Evolutionary conservation across 1,284 basidiomycete genomes (phyloP), one percentile per base, ranked within the genome.

Genomic region (Lentinula novae-zelandiae): DNA sequence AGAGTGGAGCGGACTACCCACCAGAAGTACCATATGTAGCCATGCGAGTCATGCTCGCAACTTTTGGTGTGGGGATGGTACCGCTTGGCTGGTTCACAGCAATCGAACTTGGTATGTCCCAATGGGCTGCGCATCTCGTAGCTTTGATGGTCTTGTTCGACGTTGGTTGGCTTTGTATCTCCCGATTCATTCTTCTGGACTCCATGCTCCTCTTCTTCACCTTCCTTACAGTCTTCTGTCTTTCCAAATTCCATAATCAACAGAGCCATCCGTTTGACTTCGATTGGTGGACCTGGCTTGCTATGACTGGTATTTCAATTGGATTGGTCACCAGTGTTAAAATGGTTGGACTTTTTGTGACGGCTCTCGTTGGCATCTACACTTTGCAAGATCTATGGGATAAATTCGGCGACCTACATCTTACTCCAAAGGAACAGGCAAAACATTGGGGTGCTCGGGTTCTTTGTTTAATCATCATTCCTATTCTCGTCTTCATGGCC

Each of bases 121-220:
- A 84, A 72, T 91, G 89, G 78, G 90, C 93, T 9, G 90, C 92
- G 66, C 96, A 99, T 78, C 76, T 98, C 63, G 92, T 96, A 38
- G 92, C 96, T 0, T 73, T 98, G 60, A 98, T 98, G 93, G 93
- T 96, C 17, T 79, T 99, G 17, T 85, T 87, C 62, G 96, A 98
- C 78, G 87, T 98, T 65, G 96, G 91, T 66, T 98, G 95, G 95
- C 78, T 98, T 58, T 92, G 89, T 69, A 99, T 98, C 72, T 97
- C 95, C 51, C 86, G 96, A 17, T 99, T 99, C 75, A 96, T 99
- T 75, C 85, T 99, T 57, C 82, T 99, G 70, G 96, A 99, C 73
- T 96, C 96, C 33, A 98, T 99, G 94, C 80, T 99, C 10, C 81
- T 99, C 51, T 97, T 96, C 82, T 99, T 99, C 79, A 99, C 96